Percentiles rank a stretch among this genome's conserved stretches.
Evolutionary conservation across 208 protist genomes (phyloP).

Genomic region (Trypanosoma melophagium): DNA sequence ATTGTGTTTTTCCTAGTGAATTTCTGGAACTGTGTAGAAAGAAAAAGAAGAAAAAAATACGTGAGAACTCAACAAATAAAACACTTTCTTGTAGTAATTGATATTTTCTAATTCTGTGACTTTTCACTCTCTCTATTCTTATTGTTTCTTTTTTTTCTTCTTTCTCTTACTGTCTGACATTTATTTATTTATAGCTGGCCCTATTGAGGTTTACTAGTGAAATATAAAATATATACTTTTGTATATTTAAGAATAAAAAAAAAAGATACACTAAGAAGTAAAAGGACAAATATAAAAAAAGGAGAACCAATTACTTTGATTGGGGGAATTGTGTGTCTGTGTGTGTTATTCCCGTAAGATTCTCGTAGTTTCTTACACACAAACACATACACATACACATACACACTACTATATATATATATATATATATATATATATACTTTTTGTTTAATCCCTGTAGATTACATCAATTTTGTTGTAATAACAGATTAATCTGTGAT

Average conservation of each 20-base stretch:
- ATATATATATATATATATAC: conserved; percentile 15
- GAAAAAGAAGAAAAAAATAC: background rate
- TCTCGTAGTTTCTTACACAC: background rate
- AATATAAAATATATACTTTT: too few relatives aligned
- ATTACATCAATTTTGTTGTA: too few relatives aligned
- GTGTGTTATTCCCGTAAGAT: too few relatives aligned
- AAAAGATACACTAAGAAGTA: too few relatives aligned
- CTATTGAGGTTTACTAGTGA: too few relatives aligned
- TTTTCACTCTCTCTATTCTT: conserved; percentile 7
- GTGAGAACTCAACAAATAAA: background rate
- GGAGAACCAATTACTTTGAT: too few relatives aligned
- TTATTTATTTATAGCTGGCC: too few relatives aligned
- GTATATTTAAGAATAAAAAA: too few relatives aligned
- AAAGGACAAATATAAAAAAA: too few relatives aligned
- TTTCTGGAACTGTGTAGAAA: background rate
- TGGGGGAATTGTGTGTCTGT: too few relatives aligned
- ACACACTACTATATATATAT: conserved; percentile 9
- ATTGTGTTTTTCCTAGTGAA: background rate
- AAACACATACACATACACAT: background rate
- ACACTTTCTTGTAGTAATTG: background rate
- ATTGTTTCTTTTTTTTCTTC: background rate
- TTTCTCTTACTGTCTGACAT: too few relatives aligned
- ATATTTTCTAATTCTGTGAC: background rate
- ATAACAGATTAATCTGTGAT: too few relatives aligned
- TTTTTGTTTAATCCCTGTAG: background rate